Base-by-base conservation (phyloP, 192 early-diverging fungal genomes). In the Umbelopsis isabellina region DNA sequence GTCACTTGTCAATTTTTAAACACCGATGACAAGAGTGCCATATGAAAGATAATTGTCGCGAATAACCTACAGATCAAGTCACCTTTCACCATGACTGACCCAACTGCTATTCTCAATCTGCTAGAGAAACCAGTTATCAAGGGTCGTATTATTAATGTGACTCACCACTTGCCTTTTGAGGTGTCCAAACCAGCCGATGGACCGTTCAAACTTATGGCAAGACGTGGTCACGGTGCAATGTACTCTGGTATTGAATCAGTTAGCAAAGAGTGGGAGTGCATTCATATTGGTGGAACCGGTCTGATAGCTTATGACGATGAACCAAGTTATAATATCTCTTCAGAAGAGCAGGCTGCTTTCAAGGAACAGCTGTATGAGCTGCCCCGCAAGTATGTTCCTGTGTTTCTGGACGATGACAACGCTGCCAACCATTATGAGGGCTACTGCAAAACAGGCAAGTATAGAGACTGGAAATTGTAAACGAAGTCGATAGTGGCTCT, bases 341-440 rank as follows among this genome's bases (percentile, higher is more conserved):
- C 23, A 16, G 20, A 41, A 25, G 1, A 64, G 58, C 18, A 51
- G 22, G 41, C 58, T 27, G 33, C 22, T 15, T 58, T 45, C 35
- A 45, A 15, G 4, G 2, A 44, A 4, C 37, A 30, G 37, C 12
- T 46, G 25, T 33, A 35, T 16, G 52, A 30, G 30, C n/a, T 44
- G 9, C 15, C 27, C 23, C 48, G 67, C 20, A 84, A 67, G 51
- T 69, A 52, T 49, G 84, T 94, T 15, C 93, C 96, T 12, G 91
- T 98, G 22, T 89, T 94, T 70, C 69, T 98, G 23, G 90, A 92
- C 67, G 88, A 90, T 15, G 79, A 85, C 45, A 85, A 78, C 46
- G 91, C 94, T 27, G 72, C 82, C 49, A 91, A 88, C 23, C 96
- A 98, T 78, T 99, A 99, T 76, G 97, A 98, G 41, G 97, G 97